Conservation (phyloP, 345 rosid genomes). For the Bruguiera parviflora region DNA sequence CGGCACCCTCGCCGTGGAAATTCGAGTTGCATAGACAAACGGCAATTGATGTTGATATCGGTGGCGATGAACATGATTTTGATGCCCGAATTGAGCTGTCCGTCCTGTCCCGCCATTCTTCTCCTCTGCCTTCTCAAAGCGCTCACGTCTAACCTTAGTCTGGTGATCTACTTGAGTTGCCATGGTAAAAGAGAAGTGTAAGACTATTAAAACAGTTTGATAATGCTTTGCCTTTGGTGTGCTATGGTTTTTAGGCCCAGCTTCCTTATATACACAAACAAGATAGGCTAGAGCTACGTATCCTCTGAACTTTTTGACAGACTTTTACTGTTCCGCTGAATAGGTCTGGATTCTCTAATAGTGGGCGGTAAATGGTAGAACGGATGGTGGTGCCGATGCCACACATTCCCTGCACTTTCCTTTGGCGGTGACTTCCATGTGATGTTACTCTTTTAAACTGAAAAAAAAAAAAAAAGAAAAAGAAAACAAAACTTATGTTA, state of each 20-base stretch:
- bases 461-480: no score
- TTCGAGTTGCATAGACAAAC: neutral
- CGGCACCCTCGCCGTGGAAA: neutral
- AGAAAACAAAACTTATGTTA: no score
- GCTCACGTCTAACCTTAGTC: neutral
- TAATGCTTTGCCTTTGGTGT: neutral
- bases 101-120: neutral
- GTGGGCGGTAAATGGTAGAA: no score
- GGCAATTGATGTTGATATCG: neutral
- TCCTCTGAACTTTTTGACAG: no score
- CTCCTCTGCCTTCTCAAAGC: neutral
- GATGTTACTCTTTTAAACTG: no score
- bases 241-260: neutral
- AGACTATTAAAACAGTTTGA: neutral
- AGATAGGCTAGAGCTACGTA: no score
- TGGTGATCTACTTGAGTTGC: neutral
- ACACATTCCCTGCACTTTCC: no score
- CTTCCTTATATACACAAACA: neutral
- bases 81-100: neutral
- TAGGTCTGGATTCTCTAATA: no score
- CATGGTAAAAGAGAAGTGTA: conserved; percentile 22
- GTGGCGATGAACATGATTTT: neutral
- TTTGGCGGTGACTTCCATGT: no score
- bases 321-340: no score
- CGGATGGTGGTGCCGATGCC: no score